Evolutionary conservation across 2,329 filamentous ascomycete species (phyloP).

Genomic region (Immersiporthe knoxdaviesiana): DNA sequence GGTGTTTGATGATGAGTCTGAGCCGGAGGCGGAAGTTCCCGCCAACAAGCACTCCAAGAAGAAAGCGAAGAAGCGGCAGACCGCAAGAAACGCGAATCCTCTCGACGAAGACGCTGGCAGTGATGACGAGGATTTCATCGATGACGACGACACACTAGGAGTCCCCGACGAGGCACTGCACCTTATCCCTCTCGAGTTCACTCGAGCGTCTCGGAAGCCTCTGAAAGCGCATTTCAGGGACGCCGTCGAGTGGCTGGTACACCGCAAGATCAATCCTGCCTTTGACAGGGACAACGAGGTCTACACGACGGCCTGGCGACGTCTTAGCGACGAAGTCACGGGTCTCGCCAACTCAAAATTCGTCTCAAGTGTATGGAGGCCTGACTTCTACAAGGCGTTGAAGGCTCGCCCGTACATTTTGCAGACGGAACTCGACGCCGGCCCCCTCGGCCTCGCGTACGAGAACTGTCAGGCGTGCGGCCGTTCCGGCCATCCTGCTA

Average conservation of each 20-base stretch:
- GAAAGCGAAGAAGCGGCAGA: constrained; percentile 29
- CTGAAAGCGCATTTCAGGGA: constrained; percentile 73
- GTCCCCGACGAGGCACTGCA: constrained; percentile 49
- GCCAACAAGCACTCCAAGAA: constrained; percentile 27
- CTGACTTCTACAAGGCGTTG: constrained; percentile 67
- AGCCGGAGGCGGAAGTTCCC: constrained; percentile 26
- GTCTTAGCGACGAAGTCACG: constrained; percentile 71
- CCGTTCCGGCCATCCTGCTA: constrained; percentile 68
- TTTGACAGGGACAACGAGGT: constrained; percentile 66
- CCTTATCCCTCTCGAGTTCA: constrained; percentile 70
- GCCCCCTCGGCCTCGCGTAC: constrained; percentile 12
- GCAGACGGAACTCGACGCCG: constrained; percentile 28
- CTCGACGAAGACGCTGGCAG: constrained; percentile 20
- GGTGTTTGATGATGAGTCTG: constrained; percentile 41
- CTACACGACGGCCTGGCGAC: constrained; percentile 70
- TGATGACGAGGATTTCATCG: constrained; percentile 55
- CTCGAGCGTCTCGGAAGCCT: constrained; percentile 66
- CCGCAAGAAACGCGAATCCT: constrained; percentile 16
- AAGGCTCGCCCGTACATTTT: constrained; percentile 67
- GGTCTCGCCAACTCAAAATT: constrained; percentile 73
- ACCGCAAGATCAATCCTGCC: constrained; percentile 74
- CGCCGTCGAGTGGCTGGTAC: constrained; percentile 79
- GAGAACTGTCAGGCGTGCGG: constrained; percentile 45
- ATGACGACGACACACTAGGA: constrained; percentile 60
- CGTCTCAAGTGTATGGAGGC: constrained; percentile 70